phyloP scores from a whole-genome alignment of 2,329 filamentous ascomycete species.

The Epichloe amarillans region DNA sequence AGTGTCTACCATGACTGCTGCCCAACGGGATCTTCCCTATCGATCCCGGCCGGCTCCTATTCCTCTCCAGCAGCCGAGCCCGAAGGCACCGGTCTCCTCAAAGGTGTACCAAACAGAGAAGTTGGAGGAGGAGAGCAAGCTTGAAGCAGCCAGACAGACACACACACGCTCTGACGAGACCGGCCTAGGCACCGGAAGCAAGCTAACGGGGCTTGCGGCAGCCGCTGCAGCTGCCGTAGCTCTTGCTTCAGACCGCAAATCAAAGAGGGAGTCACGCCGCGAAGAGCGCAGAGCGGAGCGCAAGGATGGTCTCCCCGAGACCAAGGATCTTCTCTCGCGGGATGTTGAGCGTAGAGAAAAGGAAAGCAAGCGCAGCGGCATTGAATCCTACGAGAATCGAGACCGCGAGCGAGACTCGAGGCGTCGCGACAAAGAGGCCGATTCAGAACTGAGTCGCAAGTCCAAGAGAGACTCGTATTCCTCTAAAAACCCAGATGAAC shows the following conservation, averaged over 20 bases:
- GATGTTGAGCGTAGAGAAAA: neutral
- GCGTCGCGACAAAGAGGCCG: slow-evolving; percentile 12
- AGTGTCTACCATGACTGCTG: slow-evolving; percentile 32
- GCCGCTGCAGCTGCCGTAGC: slow-evolving; percentile 32
- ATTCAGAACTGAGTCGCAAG: slow-evolving; percentile 10
- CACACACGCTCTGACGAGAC: slow-evolving; percentile 24
- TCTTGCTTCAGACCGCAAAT: slow-evolving; percentile 14
- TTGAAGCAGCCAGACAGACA: slow-evolving; percentile 16
- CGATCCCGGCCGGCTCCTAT: slow-evolving; percentile 43
- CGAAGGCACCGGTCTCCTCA: slow-evolving; percentile 57
- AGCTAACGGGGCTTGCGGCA: slow-evolving; percentile 32
- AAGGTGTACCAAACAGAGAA: slow-evolving; percentile 47
- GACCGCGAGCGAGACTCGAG: slow-evolving; percentile 12
- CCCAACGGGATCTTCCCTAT: slow-evolving; percentile 25
- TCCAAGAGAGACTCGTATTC: slow-evolving; percentile 18
- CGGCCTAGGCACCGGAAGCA: slow-evolving; percentile 29
- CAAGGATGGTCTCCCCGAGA: slow-evolving; percentile 9
- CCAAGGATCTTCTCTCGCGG: neutral
- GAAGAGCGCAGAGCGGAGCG: slow-evolving; percentile 12
- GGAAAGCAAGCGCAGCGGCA: slow-evolving; percentile 7
- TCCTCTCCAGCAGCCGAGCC: slow-evolving; percentile 75
- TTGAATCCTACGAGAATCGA: slow-evolving; percentile 1
- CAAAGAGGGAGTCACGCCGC: slow-evolving; percentile 8
- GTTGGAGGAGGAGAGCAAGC: slow-evolving; percentile 22
- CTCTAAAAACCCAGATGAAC: slow-evolving; percentile 17